Conservation (phyloP, 2,329 filamentous ascomycete genomes). For the Fusarium subtropicale region DNA sequence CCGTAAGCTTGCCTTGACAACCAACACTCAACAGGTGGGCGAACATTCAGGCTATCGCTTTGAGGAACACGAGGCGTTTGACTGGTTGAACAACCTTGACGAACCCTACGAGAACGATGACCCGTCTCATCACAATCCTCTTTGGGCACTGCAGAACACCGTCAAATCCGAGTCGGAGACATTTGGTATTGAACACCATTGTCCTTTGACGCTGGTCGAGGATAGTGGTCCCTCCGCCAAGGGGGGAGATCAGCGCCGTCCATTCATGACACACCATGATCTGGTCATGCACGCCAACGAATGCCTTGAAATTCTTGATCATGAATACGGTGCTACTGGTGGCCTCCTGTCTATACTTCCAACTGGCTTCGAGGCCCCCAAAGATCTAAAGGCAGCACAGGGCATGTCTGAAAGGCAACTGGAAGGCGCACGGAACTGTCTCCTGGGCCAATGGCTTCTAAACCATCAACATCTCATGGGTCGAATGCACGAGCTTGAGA, state of each 20-base stretch:
- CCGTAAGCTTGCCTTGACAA: constrained; percentile 57
- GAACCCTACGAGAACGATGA: constrained; percentile 62
- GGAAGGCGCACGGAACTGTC: constrained; percentile 59
- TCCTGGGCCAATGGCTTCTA: constrained; percentile 68
- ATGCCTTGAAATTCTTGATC: constrained; percentile 69
- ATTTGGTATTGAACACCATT: constrained; percentile 58
- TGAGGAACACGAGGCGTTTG: constrained; percentile 62
- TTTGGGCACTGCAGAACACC: constrained; percentile 60
- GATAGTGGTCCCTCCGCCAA: constrained; percentile 37
- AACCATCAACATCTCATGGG: constrained; percentile 65
- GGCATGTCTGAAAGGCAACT: constrained; percentile 49
- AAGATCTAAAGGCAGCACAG: constrained; percentile 45
- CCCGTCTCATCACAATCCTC: constrained; percentile 59
- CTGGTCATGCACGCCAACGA: constrained; percentile 69
- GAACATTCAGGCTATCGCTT: constrained; percentile 46
- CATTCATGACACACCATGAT: constrained; percentile 60
- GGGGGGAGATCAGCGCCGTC: constrained; percentile 43
- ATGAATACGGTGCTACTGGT: constrained; percentile 67
- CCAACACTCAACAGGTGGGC: constrained; percentile 41
- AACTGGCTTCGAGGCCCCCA: constrained; percentile 45
- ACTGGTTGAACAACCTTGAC: constrained; percentile 66
- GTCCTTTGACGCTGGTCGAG: constrained; percentile 54
- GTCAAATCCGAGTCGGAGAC: constrained; percentile 57
- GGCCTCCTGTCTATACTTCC: constrained; percentile 68
- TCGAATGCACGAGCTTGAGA: constrained; percentile 69